Conservation (phyloP, 208 protist genomes). For the Leishmania tarentolae region DNA sequence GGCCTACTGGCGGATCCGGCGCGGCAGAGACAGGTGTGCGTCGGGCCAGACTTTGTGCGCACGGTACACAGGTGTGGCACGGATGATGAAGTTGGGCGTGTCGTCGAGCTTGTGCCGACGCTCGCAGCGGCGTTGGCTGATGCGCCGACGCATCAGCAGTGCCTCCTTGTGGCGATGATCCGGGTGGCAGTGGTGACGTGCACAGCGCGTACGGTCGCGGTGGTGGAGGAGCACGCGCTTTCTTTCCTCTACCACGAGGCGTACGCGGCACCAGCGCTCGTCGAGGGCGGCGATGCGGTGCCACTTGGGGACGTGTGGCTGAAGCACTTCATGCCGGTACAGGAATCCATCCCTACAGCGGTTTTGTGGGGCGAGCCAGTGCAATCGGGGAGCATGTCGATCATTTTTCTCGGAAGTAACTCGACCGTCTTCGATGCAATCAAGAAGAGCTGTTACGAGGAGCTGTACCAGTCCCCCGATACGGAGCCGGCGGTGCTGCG, state of each 20-base stretch:
- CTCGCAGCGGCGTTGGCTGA: constrained; percentile 13
- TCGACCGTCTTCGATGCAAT: constrained; percentile 20
- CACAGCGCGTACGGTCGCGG: not conserved
- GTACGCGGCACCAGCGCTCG: constrained; percentile 67
- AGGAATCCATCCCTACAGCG: constrained; percentile 32
- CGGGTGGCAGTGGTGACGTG: constrained; percentile 24
- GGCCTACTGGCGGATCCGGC: constrained; percentile 26
- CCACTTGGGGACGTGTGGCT: constrained; percentile 72
- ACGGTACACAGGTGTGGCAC: constrained; percentile 29
- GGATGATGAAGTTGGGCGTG: constrained; percentile 14
- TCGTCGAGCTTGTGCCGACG: constrained; percentile 35
- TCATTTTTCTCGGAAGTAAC: constrained; percentile 8
- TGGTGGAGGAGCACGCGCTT: constrained; percentile 33
- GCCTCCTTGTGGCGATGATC: constrained; percentile 59
- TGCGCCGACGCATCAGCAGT: constrained; percentile 74
- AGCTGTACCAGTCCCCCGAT: constrained; percentile 48
- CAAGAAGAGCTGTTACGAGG: constrained; percentile 25
- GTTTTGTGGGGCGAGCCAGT: constrained; percentile 15
- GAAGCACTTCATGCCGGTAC: constrained; percentile 42
- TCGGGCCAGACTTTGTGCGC: constrained; percentile 53
- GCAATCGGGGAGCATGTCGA: not conserved
- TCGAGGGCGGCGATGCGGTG: constrained; percentile 77
- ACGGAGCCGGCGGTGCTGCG: constrained; percentile 61
- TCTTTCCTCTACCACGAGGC: constrained; percentile 58
- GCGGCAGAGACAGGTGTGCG: constrained; percentile 32